phyloP scores from a whole-genome alignment of 1,284 basidiomycete genomes.

The Thecaphora thlaspeos region DNA sequence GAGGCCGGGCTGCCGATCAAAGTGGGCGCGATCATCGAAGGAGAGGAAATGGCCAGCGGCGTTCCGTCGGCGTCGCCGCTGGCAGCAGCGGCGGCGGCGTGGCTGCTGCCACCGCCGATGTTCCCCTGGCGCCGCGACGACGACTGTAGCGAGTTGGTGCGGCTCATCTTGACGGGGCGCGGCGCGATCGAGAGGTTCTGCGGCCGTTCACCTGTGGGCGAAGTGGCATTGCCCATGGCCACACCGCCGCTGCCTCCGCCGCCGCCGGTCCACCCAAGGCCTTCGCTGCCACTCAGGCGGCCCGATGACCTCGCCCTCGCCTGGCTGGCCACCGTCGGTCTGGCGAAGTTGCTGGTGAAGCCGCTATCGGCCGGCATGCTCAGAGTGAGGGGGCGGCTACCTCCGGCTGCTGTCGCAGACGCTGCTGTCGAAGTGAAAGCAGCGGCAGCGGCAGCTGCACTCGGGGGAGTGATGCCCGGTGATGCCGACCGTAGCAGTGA shows the following conservation, averaged over 20 bases:
- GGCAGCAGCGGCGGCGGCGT: slow-evolving; percentile 21
- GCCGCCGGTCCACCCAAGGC: not conserved
- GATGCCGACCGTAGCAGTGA: too few species aligned
- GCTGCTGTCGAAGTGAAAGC: not conserved
- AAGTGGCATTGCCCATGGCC: too few species aligned
- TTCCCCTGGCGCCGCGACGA: slow-evolving; percentile 7
- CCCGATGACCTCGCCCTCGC: slow-evolving; percentile 25
- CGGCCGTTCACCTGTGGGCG: slow-evolving; percentile 4
- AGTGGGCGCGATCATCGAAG: slow-evolving; percentile 1
- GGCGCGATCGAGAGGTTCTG: not conserved
- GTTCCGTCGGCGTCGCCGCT: slow-evolving; percentile 4
- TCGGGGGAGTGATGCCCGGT: too few species aligned
- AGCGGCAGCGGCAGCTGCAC: not conserved
- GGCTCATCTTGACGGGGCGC: slow-evolving; percentile 8
- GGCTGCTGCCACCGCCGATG: not conserved
- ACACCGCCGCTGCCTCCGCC: slow-evolving; percentile 3
- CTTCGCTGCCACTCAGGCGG: slow-evolving; percentile 18
- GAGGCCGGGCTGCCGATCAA: slow-evolving; percentile 1
- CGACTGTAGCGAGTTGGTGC: slow-evolving; percentile 10
- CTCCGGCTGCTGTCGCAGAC: not conserved
- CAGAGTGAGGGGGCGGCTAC: too few species aligned
- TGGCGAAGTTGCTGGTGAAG: slow-evolving; percentile 22
- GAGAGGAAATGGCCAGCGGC: not conserved
- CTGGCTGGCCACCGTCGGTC: slow-evolving; percentile 39
- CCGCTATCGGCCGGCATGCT: not conserved